Evolutionary conservation across 129 eudicot species (phyloP).

Genomic region (Rutidosis leptorrhynchoides): DNA sequence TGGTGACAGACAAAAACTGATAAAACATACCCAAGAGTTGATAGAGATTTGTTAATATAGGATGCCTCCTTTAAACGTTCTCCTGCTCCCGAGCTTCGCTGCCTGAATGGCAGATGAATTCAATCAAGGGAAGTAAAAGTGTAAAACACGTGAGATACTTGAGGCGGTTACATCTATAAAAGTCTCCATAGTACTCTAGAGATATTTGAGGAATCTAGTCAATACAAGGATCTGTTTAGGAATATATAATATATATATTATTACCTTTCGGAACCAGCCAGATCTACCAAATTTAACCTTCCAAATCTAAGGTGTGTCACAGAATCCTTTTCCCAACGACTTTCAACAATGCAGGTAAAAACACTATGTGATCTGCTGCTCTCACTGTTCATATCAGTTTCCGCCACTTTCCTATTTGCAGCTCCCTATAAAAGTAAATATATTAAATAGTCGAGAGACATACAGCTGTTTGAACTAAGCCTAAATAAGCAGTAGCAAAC

Average conservation of each 20-base stretch:
- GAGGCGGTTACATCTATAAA: constrained; percentile 9
- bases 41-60: constrained; percentile 84
- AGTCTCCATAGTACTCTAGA: background rate
- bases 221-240: background rate
- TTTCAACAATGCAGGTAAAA: constrained; percentile 82
- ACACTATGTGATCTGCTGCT: constrained; percentile 96
- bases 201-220: background rate
- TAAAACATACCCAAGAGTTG: constrained; percentile 73
- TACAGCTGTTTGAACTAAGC: constrained; percentile 14
- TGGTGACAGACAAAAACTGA: constrained; percentile 8
- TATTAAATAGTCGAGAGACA: constrained; percentile 13
- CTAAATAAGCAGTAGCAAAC: background rate
- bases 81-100: constrained; percentile 88
- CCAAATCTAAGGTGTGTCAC: constrained; percentile 74
- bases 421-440: constrained; percentile 53
- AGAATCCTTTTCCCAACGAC: constrained; percentile 84
- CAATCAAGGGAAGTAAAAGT: constrained; percentile 8
- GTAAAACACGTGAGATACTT: constrained; percentile 16
- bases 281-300: constrained; percentile 83
- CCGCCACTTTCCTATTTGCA: constrained; percentile 87
- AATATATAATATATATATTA: too few relatives aligned
- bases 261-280: constrained; percentile 96
- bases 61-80: constrained; percentile 93
- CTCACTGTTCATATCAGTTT: constrained; percentile 85
- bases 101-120: constrained; percentile 44